Conservation (phyloP, 768 basidiomycete species). For the Megacollybia marginata region DNA sequence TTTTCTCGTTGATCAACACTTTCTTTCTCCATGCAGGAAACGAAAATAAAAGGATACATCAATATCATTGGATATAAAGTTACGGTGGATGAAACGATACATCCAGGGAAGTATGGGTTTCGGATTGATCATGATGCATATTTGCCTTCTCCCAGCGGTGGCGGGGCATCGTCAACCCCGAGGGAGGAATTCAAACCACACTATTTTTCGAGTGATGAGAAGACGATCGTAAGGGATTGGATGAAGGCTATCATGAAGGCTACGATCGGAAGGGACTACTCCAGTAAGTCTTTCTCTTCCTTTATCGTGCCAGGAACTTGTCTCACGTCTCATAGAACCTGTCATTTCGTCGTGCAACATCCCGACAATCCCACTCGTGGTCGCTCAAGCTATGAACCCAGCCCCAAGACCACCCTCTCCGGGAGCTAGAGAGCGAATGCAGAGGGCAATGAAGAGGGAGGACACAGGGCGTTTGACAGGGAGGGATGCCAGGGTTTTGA, state of each 20-base stretch:
- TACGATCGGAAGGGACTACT: constrained; percentile 90
- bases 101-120: constrained; percentile 94
- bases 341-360: constrained; percentile 97
- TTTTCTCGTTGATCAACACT: not conserved
- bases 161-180: too few species aligned
- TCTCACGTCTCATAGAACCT: constrained; percentile 47
- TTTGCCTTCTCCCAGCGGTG: not conserved
- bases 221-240: constrained; percentile 84
- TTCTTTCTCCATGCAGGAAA: constrained; percentile 51
- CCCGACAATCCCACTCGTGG: constrained; percentile 88
- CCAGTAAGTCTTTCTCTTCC: constrained; percentile 45
- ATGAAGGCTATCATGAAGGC: constrained; percentile 99
- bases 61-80: constrained; percentile 90
- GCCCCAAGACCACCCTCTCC: constrained; percentile 94
- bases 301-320: not conserved
- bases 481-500: constrained; percentile 71
- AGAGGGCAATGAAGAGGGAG: constrained; percentile 78
- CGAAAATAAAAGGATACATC: constrained; percentile 93
- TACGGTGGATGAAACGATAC: constrained; percentile 83
- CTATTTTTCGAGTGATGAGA: constrained; percentile 89
- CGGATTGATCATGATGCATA: constrained; percentile 84
- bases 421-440: constrained; percentile 76
- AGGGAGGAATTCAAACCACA: constrained; percentile 74
- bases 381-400: constrained; percentile 96
- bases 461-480: constrained; percentile 77